Percentiles rank a stretch among this genome's conserved stretches.
Conservation (phyloP, 345 rosid genomes). For the Bruguiera sexangula region DNA sequence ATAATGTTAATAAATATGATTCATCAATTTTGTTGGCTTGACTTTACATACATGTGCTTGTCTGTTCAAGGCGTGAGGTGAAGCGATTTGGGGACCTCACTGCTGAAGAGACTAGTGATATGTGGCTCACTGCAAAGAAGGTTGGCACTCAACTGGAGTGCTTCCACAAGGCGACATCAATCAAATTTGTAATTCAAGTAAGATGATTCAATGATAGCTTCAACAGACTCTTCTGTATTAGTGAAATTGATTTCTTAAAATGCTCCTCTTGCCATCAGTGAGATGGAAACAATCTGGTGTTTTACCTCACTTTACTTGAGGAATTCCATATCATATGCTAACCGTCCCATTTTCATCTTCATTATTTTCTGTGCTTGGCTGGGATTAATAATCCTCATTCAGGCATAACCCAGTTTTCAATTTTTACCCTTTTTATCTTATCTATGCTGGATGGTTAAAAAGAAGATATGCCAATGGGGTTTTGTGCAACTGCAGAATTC, state of each 20-base stretch:
- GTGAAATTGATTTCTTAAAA: not conserved
- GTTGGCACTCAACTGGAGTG: slow-evolving; percentile 67
- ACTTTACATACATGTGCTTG: slow-evolving; percentile 77
- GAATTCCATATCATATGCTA: too few relatives aligned
- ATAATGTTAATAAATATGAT: not conserved
- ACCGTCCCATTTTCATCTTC: not conserved
- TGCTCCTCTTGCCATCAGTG: not conserved
- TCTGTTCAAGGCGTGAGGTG: slow-evolving; percentile 80
- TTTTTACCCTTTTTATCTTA: not conserved
- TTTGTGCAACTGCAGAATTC: too few relatives aligned
- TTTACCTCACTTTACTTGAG: not conserved
- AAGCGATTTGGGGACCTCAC: slow-evolving; percentile 85
- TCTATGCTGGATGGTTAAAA: too few relatives aligned
- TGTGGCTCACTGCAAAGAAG: slow-evolving; percentile 80
- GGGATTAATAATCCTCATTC: not conserved
- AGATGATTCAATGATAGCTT: slow-evolving; percentile 3
- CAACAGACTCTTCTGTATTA: not conserved
- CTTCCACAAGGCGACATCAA: slow-evolving; percentile 74
- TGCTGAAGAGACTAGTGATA: slow-evolving; percentile 68
- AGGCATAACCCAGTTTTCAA: not conserved
- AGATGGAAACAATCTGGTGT: not conserved
- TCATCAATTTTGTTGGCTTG: slow-evolving; percentile 39
- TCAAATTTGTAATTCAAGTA: slow-evolving; percentile 78
- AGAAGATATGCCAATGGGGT: too few relatives aligned
- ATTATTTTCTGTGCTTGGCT: not conserved